These are phyloP conservation scores for Eragrostis tef DNA, from an alignment of 202 grass and related monocot species.

Conservation along the genomic window DNA sequence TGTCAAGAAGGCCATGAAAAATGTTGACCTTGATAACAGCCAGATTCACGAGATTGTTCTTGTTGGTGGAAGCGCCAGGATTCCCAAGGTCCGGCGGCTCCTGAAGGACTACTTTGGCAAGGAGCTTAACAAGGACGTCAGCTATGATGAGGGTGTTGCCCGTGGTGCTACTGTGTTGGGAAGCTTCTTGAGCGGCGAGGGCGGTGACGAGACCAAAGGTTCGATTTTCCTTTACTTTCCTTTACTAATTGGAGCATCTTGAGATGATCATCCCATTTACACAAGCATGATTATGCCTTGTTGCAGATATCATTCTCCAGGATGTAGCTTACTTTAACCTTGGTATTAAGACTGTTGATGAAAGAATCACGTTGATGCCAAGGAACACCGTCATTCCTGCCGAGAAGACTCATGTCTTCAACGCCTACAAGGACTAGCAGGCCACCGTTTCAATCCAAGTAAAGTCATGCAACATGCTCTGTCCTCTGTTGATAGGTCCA, in stretches of 20 bases:
- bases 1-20: conserved; percentile 83
- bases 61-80: conserved; percentile 90
- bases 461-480: not conserved
- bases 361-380: conserved; percentile 76
- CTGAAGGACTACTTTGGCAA: conserved; percentile 87
- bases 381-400: conserved; percentile 80
- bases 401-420: conserved; percentile 75
- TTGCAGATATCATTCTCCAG: conserved; percentile 64
- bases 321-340: conserved; percentile 72
- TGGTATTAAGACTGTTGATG: conserved; percentile 70
- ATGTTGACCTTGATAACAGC: conserved; percentile 77
- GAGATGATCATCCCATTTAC: conserved; percentile 9
- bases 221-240: not conserved
- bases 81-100: conserved; percentile 88
- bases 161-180: conserved; percentile 71
- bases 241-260: not conserved
- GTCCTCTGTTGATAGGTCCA: not conserved
- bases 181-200: conserved; percentile 81
- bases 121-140: conserved; percentile 77
- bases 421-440: conserved; percentile 72
- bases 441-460: conserved; percentile 65
- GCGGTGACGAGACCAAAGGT: conserved; percentile 72
- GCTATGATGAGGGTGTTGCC: conserved; percentile 83
- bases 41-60: conserved; percentile 89
- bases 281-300: not conserved